Evolutionary conservation across 2,329 filamentous ascomycete species (phyloP), one percentile per base, ranked within the genome.

Genomic region (Colletotrichum scovillei): DNA sequence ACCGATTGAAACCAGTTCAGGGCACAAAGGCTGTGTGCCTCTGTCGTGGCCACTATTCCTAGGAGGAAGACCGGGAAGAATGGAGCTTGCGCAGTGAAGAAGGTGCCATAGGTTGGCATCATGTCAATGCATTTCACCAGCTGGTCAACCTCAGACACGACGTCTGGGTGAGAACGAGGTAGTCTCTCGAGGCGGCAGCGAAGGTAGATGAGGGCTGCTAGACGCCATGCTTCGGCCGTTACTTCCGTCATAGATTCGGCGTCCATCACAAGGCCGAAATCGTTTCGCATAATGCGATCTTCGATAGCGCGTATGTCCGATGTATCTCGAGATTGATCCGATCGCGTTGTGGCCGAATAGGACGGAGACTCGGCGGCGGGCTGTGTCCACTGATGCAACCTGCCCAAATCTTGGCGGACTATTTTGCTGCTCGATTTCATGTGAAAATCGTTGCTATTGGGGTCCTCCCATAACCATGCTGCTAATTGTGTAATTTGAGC

Each of bases 11-110:
- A 84, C 84, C 84, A 85, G 1, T 59, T 63, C 24, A 69, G 64
- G 14, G 82, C 82, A 5, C 81, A 78, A 2, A 67, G 30, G 53
- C 69, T 77, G 60, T 84, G 82, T 4, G 76, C 66, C 8, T 76
- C 55, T 1, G 69, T 53, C 7, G 80, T 82, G 9, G 82, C 80
- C 5, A 85, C 73, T 35, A 85, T 68, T 1, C 83, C 84, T 2
- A 85, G 69, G n/a, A 85, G 78, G 57, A 85, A 85, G 0, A 84
- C 83, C 0, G 84, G 84, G 11, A 85, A 79, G 1, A 85, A 77
- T 5, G 84, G 84, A 7, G 84, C 83, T 63, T 85, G 84, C 1
- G 84, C 83, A 9, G 84, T 85, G 62, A 85, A 85, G 3, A 82
- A 76, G 24, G 76, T 76, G 7, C 83, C 84, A 4, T 82, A 84